phyloP scores from a whole-genome alignment of 306 rosid species.

The Quercus ilex region DNA sequence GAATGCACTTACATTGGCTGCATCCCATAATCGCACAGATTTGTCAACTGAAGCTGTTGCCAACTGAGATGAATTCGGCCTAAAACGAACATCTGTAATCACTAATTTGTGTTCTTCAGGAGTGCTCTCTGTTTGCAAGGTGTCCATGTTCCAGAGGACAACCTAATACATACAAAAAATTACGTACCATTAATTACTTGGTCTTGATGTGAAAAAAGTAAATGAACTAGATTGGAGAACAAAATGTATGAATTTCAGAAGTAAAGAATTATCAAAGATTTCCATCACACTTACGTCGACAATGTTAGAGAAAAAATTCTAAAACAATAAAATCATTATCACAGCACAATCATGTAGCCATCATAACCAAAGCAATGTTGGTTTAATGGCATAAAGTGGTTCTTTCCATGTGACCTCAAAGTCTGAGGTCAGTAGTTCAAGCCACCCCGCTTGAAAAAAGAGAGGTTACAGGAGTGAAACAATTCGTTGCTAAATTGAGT shows the following conservation, averaged over 20 bases:
- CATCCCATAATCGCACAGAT: slow-evolving; percentile 59
- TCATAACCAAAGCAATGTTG: not conserved
- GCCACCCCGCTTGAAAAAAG: not conserved
- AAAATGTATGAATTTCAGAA: not conserved
- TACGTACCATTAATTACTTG: not conserved
- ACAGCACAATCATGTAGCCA: not conserved
- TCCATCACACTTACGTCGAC: not conserved
- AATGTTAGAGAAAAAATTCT: not conserved
- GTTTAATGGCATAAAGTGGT: not conserved
- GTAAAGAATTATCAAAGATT: not conserved
- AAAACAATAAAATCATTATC: not conserved
- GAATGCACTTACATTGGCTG: slow-evolving; percentile 36
- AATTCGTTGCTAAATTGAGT: not conserved
- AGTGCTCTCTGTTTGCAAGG: slow-evolving; percentile 34
- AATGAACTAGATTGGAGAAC: not conserved
- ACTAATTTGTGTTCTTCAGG: slow-evolving; percentile 43
- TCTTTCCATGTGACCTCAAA: not conserved
- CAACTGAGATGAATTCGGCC: slow-evolving; percentile 56
- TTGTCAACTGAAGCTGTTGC: slow-evolving; percentile 47
- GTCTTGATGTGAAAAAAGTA: not conserved
- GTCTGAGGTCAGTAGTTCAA: not conserved
- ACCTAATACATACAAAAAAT: slow-evolving; percentile 29
- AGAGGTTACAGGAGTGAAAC: not conserved
- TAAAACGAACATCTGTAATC: slow-evolving; percentile 52
- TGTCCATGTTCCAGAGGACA: slow-evolving; percentile 52